Percentiles rank a stretch among this genome's conserved stretches.
These are phyloP conservation scores for Hypoxylon sp. DNA, from an alignment of 2,329 filamentous ascomycete genomes.

Conservation along the genomic window DNA sequence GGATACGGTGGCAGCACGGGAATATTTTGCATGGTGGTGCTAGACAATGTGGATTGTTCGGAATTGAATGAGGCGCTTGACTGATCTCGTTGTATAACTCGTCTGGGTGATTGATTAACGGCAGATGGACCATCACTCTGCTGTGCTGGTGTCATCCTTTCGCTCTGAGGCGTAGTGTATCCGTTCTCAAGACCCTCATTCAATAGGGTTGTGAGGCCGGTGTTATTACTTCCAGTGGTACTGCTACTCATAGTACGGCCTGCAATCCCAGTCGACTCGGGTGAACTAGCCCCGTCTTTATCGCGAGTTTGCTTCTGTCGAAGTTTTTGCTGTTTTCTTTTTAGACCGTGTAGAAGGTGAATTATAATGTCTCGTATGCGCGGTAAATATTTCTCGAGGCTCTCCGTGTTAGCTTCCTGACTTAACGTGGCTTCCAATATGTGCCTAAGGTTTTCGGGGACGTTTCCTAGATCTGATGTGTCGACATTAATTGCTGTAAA, in stretches of 20 bases:
- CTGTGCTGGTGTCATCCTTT: slow-evolving; percentile 50
- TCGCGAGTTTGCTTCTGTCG: slow-evolving; percentile 74
- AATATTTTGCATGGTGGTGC: slow-evolving; percentile 80
- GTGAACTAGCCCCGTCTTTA: slow-evolving; percentile 61
- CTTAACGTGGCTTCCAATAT: slow-evolving; percentile 97
- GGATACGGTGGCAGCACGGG: slow-evolving; percentile 82
- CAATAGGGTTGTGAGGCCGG: slow-evolving; percentile 70
- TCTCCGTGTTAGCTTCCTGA: slow-evolving; percentile 94
- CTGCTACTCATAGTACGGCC: slow-evolving; percentile 71
- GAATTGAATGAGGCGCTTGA: slow-evolving; percentile 67
- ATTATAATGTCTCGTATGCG: slow-evolving; percentile 99
- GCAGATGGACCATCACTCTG: slow-evolving; percentile 43
- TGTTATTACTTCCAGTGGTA: slow-evolving; percentile 70
- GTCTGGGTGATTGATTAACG: slow-evolving; percentile 63
- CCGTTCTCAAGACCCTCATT: slow-evolving; percentile 72
- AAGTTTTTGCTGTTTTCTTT: slow-evolving; percentile 95
- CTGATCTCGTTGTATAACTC: slow-evolving; percentile 66
- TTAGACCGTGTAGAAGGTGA: slow-evolving; percentile 93
- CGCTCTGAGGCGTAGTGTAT: slow-evolving; percentile 61
- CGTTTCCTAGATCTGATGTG: slow-evolving; percentile 92
- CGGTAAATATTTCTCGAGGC: slow-evolving; percentile 92
- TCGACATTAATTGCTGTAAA: slow-evolving; percentile 98
- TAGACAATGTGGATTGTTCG: slow-evolving; percentile 79
- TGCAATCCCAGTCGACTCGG: slow-evolving; percentile 57
- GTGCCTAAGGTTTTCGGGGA: slow-evolving; percentile 88